Evolutionary conservation across 371 early-diverging fungal genomes (phyloP), one percentile per base, ranked within the genome.

Genomic region (Mortierella sp.): DNA sequence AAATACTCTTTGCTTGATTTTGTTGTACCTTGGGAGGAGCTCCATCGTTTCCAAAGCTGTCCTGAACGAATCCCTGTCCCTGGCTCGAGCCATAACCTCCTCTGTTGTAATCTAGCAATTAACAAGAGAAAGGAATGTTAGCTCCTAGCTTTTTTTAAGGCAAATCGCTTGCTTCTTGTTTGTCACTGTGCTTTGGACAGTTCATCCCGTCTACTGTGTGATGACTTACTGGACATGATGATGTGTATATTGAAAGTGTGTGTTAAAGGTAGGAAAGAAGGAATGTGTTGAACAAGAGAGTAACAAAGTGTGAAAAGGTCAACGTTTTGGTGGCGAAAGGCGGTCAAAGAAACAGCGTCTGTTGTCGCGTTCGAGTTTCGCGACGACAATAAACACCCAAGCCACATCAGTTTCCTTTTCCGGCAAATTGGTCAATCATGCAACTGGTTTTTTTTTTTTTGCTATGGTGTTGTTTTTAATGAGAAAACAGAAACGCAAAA

Each of bases 221-320:
- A 40, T 24, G 54, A n/a, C 76, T 76, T 82, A 82, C 82, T 79
- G 51, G 82, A 82, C 83, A 80, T 83, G 75, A 16, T 69, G 53
- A 37, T 34, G 19, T 31, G 37, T 5, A 1, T 37, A 31, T 24
- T 16, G 43, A 48, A 48, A 37, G 5, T 61, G 26, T 40, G 43
- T 43, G 14, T 5, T 5, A 37, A 24, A 16, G 34, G 34, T 14
- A 16, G 6, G 28, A 61, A 67, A 8, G 21, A 34, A 34, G 34
- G 21, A 21, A 21, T 19, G 53, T 3, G 50, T 50, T 16, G 50
- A 50, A 53, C 21, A n/a, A 40, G 46, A 28, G 53, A 54, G 19
- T 24, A 28, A 34, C n/a, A 54, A 13, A 13, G 43, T 13, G 24
- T 13, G 34, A 46, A 37, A 53, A 44, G 53, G 46, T 10, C 61